These are phyloP conservation scores for Marsdenia floribunda DNA, from an alignment of 257 asterid species.

Conservation along the genomic window DNA sequence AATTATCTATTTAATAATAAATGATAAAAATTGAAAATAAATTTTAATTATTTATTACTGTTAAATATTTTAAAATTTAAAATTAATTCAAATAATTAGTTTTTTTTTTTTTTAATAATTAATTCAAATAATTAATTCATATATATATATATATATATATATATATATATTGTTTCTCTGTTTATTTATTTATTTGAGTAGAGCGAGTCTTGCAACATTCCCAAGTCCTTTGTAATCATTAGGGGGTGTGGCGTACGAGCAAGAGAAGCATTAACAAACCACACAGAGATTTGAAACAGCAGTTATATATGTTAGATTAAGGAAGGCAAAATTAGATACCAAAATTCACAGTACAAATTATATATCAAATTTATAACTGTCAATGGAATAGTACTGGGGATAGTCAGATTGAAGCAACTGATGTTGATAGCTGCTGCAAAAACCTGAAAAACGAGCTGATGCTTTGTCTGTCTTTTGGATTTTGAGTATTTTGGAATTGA, in stretches of 20 bases:
- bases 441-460: conserved; percentile 36
- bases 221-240: conserved; percentile 54
- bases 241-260: conserved; percentile 50
- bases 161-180: too few species aligned
- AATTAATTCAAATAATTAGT: too few species aligned
- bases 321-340: neutral
- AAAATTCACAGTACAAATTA: neutral
- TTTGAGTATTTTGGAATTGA: too few species aligned
- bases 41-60: too few species aligned
- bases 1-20: too few species aligned
- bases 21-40: too few species aligned
- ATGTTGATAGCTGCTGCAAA: conserved; percentile 55
- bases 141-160: neutral
- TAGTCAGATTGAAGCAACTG: conserved; percentile 54
- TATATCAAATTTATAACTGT: conserved; percentile 39
- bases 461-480: too few species aligned
- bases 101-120: too few species aligned
- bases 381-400: conserved; percentile 44
- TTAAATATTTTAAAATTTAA: too few species aligned
- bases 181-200: neutral
- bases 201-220: conserved; percentile 49
- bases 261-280: conserved; percentile 54
- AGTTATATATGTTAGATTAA: neutral
- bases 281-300: conserved; percentile 17
- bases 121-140: too few species aligned